Percentiles rank a stretch among this genome's conserved stretches.
Evolutionary conservation across 106 monocot species (phyloP).

Genomic region (Dioscorea zingiberensis): DNA sequence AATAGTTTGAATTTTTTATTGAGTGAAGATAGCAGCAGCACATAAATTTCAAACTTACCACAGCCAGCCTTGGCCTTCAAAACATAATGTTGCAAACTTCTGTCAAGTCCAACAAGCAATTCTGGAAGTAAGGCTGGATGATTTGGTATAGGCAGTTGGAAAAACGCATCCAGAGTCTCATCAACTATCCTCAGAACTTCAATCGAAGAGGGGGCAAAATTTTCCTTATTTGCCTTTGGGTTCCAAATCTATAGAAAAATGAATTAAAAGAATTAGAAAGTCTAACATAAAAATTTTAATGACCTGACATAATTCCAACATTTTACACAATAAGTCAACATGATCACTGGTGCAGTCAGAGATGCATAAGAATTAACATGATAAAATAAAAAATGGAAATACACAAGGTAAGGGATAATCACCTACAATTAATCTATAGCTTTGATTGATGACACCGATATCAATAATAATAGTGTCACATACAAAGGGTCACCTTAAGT

Average conservation of each 20-base stretch:
- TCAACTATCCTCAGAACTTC: constrained; percentile 70
- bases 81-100: constrained; percentile 63
- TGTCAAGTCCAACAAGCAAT: constrained; percentile 61
- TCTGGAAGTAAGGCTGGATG: constrained; percentile 81
- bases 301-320: too few species aligned
- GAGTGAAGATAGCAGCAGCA: too few species aligned
- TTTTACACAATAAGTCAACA: too few species aligned
- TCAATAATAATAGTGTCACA: too few species aligned
- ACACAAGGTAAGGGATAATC: too few species aligned
- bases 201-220: constrained; percentile 63
- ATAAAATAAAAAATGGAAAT: too few species aligned
- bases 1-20: neutral
- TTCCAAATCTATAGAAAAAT: constrained; percentile 60
- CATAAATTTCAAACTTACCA: constrained; percentile 37
- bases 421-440: too few species aligned
- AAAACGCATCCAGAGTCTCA: constrained; percentile 86
- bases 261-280: neutral
- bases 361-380: too few species aligned
- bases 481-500: too few species aligned
- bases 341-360: too few species aligned
- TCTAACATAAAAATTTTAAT: too few species aligned
- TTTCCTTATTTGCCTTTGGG: constrained; percentile 72
- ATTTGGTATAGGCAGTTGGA: constrained; percentile 80
- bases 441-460: too few species aligned
- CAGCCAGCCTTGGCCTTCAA: constrained; percentile 78